Percentiles rank a stretch among this genome's conserved stretches.
phyloP scores from a whole-genome alignment of 2,329 filamentous ascomycete species.

The Nemania serpens region DNA sequence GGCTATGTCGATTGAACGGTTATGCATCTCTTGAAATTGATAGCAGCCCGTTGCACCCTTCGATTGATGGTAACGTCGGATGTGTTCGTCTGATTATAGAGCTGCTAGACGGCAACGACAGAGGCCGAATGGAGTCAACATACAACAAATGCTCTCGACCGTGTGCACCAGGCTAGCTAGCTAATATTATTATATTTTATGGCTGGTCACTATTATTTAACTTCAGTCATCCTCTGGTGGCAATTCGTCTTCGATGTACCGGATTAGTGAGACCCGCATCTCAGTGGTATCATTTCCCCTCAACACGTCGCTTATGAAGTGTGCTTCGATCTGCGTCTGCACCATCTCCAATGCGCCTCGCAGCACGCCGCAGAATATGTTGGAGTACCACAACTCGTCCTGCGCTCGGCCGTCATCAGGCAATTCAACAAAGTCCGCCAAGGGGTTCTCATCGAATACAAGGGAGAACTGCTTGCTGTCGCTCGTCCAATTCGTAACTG shows the following conservation, averaged over 20 bases:
- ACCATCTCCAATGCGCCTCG: conserved; percentile 96
- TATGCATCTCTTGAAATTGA: too few species aligned
- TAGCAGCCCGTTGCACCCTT: too few species aligned
- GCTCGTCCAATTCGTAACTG: conserved; percentile 91
- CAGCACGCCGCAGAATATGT: conserved; percentile 92
- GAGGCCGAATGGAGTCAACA: background rate
- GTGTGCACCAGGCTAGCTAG: background rate
- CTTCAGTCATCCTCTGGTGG: conserved; percentile 89
- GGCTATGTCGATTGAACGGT: too few species aligned
- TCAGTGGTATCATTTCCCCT: conserved; percentile 95
- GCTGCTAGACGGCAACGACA: background rate
- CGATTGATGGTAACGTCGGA: background rate
- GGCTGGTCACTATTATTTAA: conserved; percentile 16
- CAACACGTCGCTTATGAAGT: conserved; percentile 92
- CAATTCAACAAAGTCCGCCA: conserved; percentile 96
- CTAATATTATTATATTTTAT: background rate
- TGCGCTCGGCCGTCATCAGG: conserved; percentile 95
- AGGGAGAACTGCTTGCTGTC: conserved; percentile 97
- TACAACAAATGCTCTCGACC: too few species aligned
- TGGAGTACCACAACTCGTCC: conserved; percentile 98
- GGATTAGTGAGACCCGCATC: conserved; percentile 89
- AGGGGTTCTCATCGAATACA: conserved; percentile 93
- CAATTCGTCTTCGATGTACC: conserved; percentile 97
- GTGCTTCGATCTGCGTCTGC: conserved; percentile 97
- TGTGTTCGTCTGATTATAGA: background rate